Conservation (phyloP, 208 protist genomes). For the Trypanosoma mega region DNA sequence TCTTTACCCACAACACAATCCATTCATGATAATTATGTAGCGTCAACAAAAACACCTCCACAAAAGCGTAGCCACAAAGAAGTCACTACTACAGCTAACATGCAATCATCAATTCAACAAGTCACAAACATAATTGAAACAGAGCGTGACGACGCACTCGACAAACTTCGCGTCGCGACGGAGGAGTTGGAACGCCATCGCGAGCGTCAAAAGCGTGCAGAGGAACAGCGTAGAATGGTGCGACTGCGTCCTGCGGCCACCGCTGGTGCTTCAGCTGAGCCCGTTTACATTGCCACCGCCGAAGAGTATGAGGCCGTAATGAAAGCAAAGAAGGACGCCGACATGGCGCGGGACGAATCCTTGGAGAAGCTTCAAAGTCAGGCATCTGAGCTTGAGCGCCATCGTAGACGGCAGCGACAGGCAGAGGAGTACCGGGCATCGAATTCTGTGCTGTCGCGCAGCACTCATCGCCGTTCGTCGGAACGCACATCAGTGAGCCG, state of each 20-base stretch:
- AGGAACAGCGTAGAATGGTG: not conserved
- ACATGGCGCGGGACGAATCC: not conserved
- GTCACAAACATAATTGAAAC: not conserved
- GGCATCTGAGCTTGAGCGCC: not conserved
- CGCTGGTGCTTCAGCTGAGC: not conserved
- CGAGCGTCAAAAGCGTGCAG: not conserved
- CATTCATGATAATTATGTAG: slow-evolving; percentile 9
- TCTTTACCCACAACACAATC: slow-evolving; percentile 11
- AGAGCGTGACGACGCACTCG: not conserved
- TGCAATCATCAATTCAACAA: no score
- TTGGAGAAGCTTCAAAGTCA: not conserved
- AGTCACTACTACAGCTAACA: no score
- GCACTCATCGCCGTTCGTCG: no score
- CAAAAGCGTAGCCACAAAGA: not conserved
- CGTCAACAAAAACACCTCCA: not conserved
- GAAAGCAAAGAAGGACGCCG: not conserved
- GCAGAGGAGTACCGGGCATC: not conserved
- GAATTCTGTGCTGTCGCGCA: no score
- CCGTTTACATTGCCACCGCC: not conserved
- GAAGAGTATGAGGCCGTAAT: not conserved
- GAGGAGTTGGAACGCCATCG: slow-evolving; percentile 3
- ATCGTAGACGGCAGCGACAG: not conserved
- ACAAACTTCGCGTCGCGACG: slow-evolving; percentile 4
- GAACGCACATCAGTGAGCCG: no score
- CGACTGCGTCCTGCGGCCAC: not conserved